A percentile compares a stretch with the other conserved stretches of the same genome.
Conservation (phyloP, 805 yeast genomes). For the Saccharomycopsis amapae region DNA sequence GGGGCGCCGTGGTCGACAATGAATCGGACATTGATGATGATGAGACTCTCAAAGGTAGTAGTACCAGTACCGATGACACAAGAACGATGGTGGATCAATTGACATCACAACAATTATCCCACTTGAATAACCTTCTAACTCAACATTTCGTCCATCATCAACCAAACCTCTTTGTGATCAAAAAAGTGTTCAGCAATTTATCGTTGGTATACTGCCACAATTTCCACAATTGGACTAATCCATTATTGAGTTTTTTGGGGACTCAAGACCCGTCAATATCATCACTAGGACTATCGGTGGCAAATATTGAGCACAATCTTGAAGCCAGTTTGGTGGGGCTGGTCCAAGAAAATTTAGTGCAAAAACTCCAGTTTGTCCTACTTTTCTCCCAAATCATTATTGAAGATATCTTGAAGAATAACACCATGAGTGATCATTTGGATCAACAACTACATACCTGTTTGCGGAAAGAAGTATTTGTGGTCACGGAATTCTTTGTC, state of each 20-base stretch:
- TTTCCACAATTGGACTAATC: slow-evolving; percentile 34
- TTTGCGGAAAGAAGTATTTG: slow-evolving; percentile 33
- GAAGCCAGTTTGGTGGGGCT: neutral
- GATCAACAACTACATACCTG: slow-evolving; percentile 31
- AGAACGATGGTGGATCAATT: too few species aligned
- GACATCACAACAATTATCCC: too few species aligned
- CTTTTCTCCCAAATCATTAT: slow-evolving; percentile 39
- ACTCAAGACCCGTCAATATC: slow-evolving; percentile 13
- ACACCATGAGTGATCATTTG: slow-evolving; percentile 24
- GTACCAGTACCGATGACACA: too few species aligned
- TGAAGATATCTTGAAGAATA: slow-evolving; percentile 42
- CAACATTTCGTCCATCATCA: slow-evolving; percentile 7
- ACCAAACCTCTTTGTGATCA: slow-evolving; percentile 37
- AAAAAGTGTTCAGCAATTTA: slow-evolving; percentile 51
- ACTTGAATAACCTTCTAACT: too few species aligned
- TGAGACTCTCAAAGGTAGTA: neutral
- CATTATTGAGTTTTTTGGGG: slow-evolving; percentile 29
- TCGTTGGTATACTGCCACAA: slow-evolving; percentile 40
- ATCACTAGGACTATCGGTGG: neutral
- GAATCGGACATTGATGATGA: slow-evolving; percentile 9
- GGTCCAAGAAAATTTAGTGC: neutral
- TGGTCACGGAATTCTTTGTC: slow-evolving; percentile 26
- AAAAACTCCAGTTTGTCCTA: slow-evolving; percentile 22
- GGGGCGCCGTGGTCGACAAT: neutral
- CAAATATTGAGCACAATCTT: neutral